Percentiles rank a stretch among this genome's conserved stretches.
These are phyloP conservation scores for Suillus tomentosus DNA, from an alignment of 768 basidiomycete genomes.

Conservation along the genomic window DNA sequence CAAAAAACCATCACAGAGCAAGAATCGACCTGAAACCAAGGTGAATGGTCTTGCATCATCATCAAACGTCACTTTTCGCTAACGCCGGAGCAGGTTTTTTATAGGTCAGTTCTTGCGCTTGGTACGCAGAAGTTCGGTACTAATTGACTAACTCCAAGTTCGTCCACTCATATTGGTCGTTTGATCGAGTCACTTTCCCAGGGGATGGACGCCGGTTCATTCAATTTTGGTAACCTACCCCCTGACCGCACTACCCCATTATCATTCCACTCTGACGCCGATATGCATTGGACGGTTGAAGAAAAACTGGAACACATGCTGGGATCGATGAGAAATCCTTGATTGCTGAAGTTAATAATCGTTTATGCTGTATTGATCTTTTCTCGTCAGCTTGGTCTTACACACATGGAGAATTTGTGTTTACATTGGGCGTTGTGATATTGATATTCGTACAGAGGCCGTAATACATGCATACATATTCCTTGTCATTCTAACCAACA, in stretches of 20 bases:
- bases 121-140: slow-evolving; percentile 37
- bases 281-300: slow-evolving; percentile 71
- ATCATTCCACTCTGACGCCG: slow-evolving; percentile 61
- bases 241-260: slow-evolving; percentile 61
- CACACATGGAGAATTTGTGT: slow-evolving; percentile 9
- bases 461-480: slow-evolving; percentile 33
- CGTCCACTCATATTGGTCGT: slow-evolving; percentile 77
- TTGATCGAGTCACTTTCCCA: slow-evolving; percentile 83
- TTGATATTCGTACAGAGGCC: slow-evolving; percentile 34
- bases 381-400: slow-evolving; percentile 19
- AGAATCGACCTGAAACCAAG: slow-evolving; percentile 81
- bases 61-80: slow-evolving; percentile 8
- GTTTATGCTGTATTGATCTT: slow-evolving; percentile 23
- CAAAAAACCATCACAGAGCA: slow-evolving; percentile 55
- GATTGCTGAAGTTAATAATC: slow-evolving; percentile 24
- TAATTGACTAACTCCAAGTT: slow-evolving; percentile 63
- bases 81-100: slow-evolving; percentile 29
- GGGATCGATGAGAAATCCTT: slow-evolving; percentile 37
- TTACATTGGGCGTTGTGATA: slow-evolving; percentile 19
- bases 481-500: slow-evolving; percentile 17
- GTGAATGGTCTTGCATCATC: slow-evolving; percentile 40
- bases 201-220: slow-evolving; percentile 80
- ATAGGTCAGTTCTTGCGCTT: slow-evolving; percentile 14
- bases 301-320: slow-evolving; percentile 78
- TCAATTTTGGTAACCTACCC: slow-evolving; percentile 62